A percentile compares a stretch with the other conserved stretches of the same genome.
These are phyloP conservation scores for Truncatella angustata DNA, from an alignment of 2,329 filamentous ascomycete genomes.

Conservation along the genomic window DNA sequence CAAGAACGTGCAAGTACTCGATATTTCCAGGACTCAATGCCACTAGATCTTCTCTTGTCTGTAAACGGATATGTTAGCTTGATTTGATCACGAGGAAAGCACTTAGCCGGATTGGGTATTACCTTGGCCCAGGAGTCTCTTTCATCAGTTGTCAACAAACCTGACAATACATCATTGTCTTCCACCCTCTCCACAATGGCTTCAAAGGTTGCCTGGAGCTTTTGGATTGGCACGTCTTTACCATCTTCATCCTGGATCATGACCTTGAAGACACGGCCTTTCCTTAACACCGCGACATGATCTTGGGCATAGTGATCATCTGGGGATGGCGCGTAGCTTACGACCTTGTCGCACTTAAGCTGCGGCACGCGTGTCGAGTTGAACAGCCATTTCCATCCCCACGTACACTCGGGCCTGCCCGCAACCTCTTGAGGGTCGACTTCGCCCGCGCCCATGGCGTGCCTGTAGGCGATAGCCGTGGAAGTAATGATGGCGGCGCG, in stretches of 20 bases:
- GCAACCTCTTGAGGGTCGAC: constrained; percentile 5
- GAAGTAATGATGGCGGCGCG: constrained; percentile 9
- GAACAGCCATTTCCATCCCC: constrained; percentile 10
- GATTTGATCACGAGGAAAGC: neutral
- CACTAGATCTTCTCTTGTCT: constrained; percentile 9
- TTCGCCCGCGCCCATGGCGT: constrained; percentile 3
- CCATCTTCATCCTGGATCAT: constrained; percentile 8
- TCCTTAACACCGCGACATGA: constrained; percentile 9
- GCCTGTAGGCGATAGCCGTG: constrained; percentile 1
- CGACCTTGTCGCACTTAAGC: constrained; percentile 7
- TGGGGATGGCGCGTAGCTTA: neutral
- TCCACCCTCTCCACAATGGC: neutral
- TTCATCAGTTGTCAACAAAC: constrained; percentile 8
- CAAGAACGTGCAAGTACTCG: constrained; percentile 12
- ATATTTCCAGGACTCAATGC: constrained; percentile 3
- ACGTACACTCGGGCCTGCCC: constrained; percentile 11
- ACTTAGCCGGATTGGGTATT: neutral
- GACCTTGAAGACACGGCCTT: constrained; percentile 12
- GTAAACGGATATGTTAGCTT: constrained; percentile 1
- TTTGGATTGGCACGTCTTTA: constrained; percentile 6
- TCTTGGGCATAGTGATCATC: constrained; percentile 5
- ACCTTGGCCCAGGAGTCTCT: constrained; percentile 12
- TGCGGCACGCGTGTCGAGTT: constrained; percentile 11
- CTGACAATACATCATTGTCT: constrained; percentile 7
- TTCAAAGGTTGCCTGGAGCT: constrained; percentile 8